A percentile compares a stretch with the other conserved stretches of the same genome.
Conservation (phyloP, 257 asterid genomes). For the Schizonepeta tenuifolia region DNA sequence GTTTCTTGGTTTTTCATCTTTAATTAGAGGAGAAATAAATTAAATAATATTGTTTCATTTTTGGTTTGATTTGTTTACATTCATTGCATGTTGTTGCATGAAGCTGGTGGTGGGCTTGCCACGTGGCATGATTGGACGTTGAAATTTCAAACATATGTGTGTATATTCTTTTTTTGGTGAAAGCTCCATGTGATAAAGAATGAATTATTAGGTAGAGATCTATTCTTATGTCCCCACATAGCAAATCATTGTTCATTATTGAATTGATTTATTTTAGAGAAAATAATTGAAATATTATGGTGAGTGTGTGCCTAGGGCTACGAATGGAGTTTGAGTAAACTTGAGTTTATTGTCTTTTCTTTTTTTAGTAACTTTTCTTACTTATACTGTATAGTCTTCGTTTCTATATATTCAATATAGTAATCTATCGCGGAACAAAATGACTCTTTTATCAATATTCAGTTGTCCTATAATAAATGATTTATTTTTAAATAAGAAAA, state of each 20-base stretch:
- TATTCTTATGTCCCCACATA: slow-evolving; percentile 11
- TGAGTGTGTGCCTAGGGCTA: neutral
- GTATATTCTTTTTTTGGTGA: no score
- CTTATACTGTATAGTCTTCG: no score
- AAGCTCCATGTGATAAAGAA: slow-evolving; percentile 29
- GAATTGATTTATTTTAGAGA: neutral
- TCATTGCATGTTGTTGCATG: slow-evolving; percentile 23
- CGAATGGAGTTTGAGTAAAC: neutral
- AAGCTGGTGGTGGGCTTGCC: slow-evolving; percentile 26
- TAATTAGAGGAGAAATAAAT: neutral
- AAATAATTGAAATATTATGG: neutral
- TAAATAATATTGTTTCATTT: neutral
- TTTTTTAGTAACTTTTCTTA: no score
- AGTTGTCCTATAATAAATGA: no score
- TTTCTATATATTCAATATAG: no score
- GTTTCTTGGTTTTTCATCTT: slow-evolving; percentile 1
- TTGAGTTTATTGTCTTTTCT: no score
- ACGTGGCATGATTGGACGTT: slow-evolving; percentile 37
- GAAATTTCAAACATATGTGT: neutral
- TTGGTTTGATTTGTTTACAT: neutral
- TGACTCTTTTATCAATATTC: no score
- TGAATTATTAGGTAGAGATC: neutral
- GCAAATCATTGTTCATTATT: slow-evolving; percentile 8
- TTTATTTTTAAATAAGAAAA: no score
- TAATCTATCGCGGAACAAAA: no score